A percentile compares a stretch with the other conserved stretches of the same genome.
phyloP scores from a whole-genome alignment of 305 asterid genomes.

The Fraxinus velutina region DNA sequence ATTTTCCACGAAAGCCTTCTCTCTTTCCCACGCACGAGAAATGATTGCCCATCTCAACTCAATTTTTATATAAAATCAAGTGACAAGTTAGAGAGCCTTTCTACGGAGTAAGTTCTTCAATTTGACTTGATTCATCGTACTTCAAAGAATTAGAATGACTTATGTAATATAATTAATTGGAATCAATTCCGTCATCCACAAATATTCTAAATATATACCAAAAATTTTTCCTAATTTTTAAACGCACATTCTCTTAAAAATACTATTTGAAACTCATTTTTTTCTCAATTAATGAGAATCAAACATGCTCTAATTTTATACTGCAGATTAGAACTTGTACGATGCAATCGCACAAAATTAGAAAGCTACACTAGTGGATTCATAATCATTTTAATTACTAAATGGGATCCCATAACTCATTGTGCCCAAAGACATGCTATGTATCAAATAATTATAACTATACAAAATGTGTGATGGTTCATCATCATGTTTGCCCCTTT shows the following conservation, averaged over 20 bases:
- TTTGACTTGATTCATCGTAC: background rate
- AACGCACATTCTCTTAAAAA: too few relatives aligned
- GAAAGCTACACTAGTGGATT: constrained; percentile 16
- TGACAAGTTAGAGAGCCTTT: background rate
- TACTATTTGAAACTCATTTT: too few relatives aligned
- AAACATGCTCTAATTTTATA: background rate
- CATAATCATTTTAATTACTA: constrained; percentile 4
- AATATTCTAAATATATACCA: too few relatives aligned
- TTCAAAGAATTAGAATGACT: too few relatives aligned
- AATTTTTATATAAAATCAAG: background rate
- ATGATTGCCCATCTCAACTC: constrained; percentile 41
- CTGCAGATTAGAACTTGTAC: background rate
- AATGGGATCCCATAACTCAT: constrained; percentile 16
- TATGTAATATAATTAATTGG: too few relatives aligned
- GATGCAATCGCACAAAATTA: background rate
- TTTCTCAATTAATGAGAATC: too few relatives aligned
- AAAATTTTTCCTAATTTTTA: too few relatives aligned
- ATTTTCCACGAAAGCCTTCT: constrained; percentile 20
- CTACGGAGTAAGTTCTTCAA: background rate
- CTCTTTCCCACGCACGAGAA: constrained; percentile 32
- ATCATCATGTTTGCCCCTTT: constrained; percentile 23
- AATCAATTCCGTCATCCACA: background rate
- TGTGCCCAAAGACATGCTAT: background rate
- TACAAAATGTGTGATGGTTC: constrained; percentile 27
- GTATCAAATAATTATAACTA: background rate